Evolutionary conservation across 352 stramenopile species (phyloP), one percentile per base, ranked within the genome.

Genomic region (Hyphochytrium catenoides): DNA sequence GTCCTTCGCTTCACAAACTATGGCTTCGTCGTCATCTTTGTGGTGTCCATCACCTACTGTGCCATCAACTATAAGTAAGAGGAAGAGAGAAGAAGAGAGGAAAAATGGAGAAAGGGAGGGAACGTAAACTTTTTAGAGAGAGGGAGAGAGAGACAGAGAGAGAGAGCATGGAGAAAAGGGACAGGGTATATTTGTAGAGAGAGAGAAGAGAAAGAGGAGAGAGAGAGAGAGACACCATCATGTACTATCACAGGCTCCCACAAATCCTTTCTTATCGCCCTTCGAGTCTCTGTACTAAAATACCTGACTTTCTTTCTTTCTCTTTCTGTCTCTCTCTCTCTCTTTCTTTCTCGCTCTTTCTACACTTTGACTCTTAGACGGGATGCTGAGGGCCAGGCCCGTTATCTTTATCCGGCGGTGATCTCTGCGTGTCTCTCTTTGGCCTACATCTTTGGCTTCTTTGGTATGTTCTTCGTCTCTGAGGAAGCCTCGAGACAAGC

Each of bases 391-490:
- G n/a, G 16, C 15, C 2, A 39, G 41, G 16, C 22, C 32, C n/a
- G 24, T 46, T 18, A 16, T 46, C 12, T 46, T 21, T 46, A 41
- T 19, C 21, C 16, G 8, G 23, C 34, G 2, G 9, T 27, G 5
- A 26, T 20, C 5, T 26, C 20, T 8, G 39, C 26, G 20, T 36
- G 34, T n/a, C 9, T 46, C 7, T 41, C 34, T 19, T 34, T 46
- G 12, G 36, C 39, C 19, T 46, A 41, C 31, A 41, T 46, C 40
- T 41, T 41, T 17, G 31, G 31, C 15, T 46, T 46, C 23, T 41
- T 46, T 17, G 31, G 31, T 16, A 27, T 41, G 4, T 27, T 26
- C 3, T 46, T 46, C 22, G 31, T 38, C 8, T 41, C 39, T 3
- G 34, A 42, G 20, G 29, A 43, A 36, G 26, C 37, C n/a, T 8